A percentile compares a stretch with the other conserved stretches of the same genome.
These are phyloP conservation scores for Schizopora paradoxa DNA, from an alignment of 1,284 basidiomycete species.

Conservation along the genomic window DNA sequence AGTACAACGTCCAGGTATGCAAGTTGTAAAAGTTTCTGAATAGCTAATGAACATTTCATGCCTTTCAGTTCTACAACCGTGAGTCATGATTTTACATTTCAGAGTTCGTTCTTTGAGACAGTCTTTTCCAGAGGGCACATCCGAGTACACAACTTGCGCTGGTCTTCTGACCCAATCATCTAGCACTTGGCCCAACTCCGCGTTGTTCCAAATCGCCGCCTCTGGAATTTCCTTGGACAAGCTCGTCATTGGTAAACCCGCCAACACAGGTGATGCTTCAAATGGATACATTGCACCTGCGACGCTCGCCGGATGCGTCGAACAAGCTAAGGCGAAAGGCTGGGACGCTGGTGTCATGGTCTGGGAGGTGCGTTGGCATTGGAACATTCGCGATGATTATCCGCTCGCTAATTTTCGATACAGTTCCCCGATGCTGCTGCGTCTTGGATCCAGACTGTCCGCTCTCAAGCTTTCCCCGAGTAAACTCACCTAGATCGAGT, in stretches of 20 bases:
- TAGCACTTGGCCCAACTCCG: constrained; percentile 42
- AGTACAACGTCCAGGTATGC: constrained; percentile 44
- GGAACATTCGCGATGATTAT: not conserved
- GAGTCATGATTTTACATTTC: not conserved
- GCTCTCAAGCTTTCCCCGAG: constrained; percentile 37
- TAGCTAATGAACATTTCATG: constrained; percentile 6
- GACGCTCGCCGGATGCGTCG: constrained; percentile 49
- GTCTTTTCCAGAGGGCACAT: constrained; percentile 48
- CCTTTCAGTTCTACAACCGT: constrained; percentile 12
- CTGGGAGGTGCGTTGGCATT: constrained; percentile 35
- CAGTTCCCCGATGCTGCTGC: constrained; percentile 41
- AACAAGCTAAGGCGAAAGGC: constrained; percentile 46
- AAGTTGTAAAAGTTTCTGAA: constrained; percentile 1
- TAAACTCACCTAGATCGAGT: too few relatives aligned
- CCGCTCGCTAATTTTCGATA: constrained; percentile 24
- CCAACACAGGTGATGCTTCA: constrained; percentile 41
- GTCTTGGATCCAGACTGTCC: constrained; percentile 45
- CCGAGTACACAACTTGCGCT: constrained; percentile 53
- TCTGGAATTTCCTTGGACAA: constrained; percentile 47
- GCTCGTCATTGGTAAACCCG: constrained; percentile 62
- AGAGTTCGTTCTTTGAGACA: not conserved
- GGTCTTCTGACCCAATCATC: constrained; percentile 49
- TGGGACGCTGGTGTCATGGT: constrained; percentile 57
- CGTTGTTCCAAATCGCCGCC: constrained; percentile 58
- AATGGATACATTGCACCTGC: constrained; percentile 53